Evolutionary conservation across 208 protist genomes (phyloP), one percentile per base, ranked within the genome.

Genomic region (Trypanosoma melophagium): DNA sequence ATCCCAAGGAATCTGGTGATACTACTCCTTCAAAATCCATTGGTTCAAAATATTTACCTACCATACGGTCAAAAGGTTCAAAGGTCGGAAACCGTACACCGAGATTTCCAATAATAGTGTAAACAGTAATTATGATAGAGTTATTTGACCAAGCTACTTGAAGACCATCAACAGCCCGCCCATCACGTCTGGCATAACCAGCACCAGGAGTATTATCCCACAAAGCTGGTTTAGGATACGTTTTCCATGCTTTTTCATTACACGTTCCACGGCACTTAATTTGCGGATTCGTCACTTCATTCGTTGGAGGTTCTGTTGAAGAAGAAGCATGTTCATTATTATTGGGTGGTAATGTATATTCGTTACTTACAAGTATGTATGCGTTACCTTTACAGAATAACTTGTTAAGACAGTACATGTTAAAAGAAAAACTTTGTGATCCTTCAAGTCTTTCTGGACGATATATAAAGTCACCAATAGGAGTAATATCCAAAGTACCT

Each of bases 81-180:
- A 94, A 92, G 66, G 85, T 94, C 2, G 88, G 88, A 71, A 92
- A 94, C 61, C 88, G 85, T 42, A 86, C 85, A 53, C 82, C 88
- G 50, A 94, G 69, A 74, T 89, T 91, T 38, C 88, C 85, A 65
- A 94, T 90, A 35, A 86, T 71, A 60, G 74, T 78, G 76, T 87
- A 86, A 14, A 82, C 83, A 35, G 69, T 69, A 58, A 94, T 69
- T 47, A 92, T 76, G n/a, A 94, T 71, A 41, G 83, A 74, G 53
- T 79, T 82, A 66, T 86, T 84, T 60, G 57, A 47, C 86, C 85
- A 91, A 50, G 57, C 75, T 10, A 88, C 83, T 7, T 71, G 54
- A 51, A 94, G 65, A 51, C 74, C 84, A 68, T 89, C 79, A 19
- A 89, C 76, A 19, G 76, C 42, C 42, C 62, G 73, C 47, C 84